Evolutionary conservation across 768 basidiomycete genomes (phyloP).

Genomic region (Daedaleopsis nitida): DNA sequence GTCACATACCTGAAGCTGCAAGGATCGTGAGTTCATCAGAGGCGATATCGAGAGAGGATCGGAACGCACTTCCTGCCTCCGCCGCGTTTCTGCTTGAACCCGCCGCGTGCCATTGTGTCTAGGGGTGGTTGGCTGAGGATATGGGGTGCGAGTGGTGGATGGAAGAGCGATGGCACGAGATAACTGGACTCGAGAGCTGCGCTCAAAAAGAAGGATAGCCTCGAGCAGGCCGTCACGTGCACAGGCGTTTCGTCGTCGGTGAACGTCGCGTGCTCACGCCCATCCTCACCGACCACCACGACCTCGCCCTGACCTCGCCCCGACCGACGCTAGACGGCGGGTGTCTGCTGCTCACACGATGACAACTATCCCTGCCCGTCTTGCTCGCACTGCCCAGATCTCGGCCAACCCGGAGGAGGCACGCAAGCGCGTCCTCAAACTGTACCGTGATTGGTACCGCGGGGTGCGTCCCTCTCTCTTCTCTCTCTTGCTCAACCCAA

Average conservation of each 20-base stretch:
- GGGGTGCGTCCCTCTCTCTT: constrained; percentile 55
- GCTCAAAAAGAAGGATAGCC: background rate
- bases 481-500: background rate
- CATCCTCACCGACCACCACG: background rate
- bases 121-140: background rate
- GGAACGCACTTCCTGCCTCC: constrained; percentile 64
- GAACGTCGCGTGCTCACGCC: background rate
- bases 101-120: constrained; percentile 49
- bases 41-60: constrained; percentile 13
- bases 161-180: background rate
- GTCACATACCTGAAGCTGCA: constrained; percentile 63
- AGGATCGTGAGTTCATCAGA: background rate
- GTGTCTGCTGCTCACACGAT: constrained; percentile 34
- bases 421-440: constrained; percentile 64
- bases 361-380: constrained; percentile 88
- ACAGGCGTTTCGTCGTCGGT: background rate
- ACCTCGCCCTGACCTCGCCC: background rate
- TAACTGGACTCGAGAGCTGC: background rate
- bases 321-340: background rate
- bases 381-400: constrained; percentile 70
- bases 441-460: constrained; percentile 95
- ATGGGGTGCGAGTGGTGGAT: background rate
- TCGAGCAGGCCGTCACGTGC: background rate
- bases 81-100: constrained; percentile 85
- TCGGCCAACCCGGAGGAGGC: constrained; percentile 63